Evolutionary conservation across 345 rosid genomes (phyloP).

Genomic region (Aurinia saxatilis): DNA sequence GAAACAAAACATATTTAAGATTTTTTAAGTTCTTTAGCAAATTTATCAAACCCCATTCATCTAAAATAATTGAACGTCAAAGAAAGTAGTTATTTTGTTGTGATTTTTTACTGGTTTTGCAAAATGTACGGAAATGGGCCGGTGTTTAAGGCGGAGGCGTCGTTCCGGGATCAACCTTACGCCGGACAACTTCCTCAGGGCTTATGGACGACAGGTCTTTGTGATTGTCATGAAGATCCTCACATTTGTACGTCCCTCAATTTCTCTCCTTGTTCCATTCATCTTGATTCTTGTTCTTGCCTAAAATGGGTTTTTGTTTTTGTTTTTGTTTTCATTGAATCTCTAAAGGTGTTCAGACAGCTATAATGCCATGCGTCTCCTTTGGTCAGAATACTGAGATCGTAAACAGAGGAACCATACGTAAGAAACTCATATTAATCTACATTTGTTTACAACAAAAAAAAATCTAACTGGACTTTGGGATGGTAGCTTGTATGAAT

Average conservation of each 20-base stretch:
- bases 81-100: neutral
- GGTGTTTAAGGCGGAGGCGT: conserved; percentile 30
- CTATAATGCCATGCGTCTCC: conserved; percentile 48
- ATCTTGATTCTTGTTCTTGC: neutral
- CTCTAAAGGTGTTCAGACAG: conserved; percentile 38
- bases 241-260: conserved; percentile 39
- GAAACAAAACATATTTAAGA: neutral
- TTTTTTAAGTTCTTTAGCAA: neutral
- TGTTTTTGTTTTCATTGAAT: neutral
- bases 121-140: conserved; percentile 28
- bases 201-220: conserved; percentile 48
- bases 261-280: no score
- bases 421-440: conserved; percentile 28
- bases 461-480: neutral
- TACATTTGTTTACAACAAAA: neutral
- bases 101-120: neutral
- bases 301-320: neutral
- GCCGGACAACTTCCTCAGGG: conserved; percentile 34
- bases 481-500: conserved; percentile 24
- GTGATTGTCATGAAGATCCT: conserved; percentile 44
- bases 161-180: conserved; percentile 31
- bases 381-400: conserved; percentile 49
- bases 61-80: neutral
- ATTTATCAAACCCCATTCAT: neutral
- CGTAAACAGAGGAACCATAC: conserved; percentile 35